Evolutionary conservation across 1,139 yeast species (phyloP).

Genomic region (Hansenula lynferdii): DNA sequence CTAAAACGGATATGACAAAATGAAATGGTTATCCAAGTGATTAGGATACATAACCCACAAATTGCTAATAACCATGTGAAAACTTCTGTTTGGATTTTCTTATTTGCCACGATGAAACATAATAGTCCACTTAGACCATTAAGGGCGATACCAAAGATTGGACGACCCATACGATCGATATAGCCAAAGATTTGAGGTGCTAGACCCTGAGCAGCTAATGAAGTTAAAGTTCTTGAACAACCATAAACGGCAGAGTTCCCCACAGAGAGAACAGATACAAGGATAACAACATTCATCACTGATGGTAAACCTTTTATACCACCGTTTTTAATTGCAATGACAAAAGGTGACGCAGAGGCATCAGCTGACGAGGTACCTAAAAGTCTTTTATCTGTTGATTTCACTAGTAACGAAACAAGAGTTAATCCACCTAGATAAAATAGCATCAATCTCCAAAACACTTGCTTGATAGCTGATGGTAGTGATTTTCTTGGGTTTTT

Average conservation of each 20-base stretch:
- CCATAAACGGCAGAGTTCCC: constrained; percentile 71
- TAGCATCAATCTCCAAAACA: constrained; percentile 61
- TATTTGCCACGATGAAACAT: constrained; percentile 65
- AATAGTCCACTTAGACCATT: constrained; percentile 59
- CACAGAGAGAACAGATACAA: constrained; percentile 56
- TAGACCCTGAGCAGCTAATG: constrained; percentile 71
- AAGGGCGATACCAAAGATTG: constrained; percentile 56
- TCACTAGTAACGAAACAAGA: constrained; percentile 56
- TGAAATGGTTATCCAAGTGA: constrained; percentile 78
- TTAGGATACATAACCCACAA: constrained; percentile 71
- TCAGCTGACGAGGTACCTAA: constrained; percentile 40
- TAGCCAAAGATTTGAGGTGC: constrained; percentile 69
- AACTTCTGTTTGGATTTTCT: constrained; percentile 47
- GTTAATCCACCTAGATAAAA: constrained; percentile 58
- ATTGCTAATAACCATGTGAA: constrained; percentile 76
- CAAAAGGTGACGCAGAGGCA: constrained; percentile 63
- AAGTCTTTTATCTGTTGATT: constrained; percentile 44
- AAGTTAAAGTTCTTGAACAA: constrained; percentile 70
- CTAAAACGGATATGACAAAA: constrained; percentile 70
- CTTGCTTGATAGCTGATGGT: constrained; percentile 64
- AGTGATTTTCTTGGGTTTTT: constrained; percentile 60
- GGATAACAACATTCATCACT: constrained; percentile 63
- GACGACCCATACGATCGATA: constrained; percentile 75
- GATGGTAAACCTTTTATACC: constrained; percentile 60
- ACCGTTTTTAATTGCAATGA: constrained; percentile 54